These are phyloP conservation scores for Colletotrichum sp. DNA, from an alignment of 2,329 filamentous ascomycete species.

Conservation along the genomic window DNA sequence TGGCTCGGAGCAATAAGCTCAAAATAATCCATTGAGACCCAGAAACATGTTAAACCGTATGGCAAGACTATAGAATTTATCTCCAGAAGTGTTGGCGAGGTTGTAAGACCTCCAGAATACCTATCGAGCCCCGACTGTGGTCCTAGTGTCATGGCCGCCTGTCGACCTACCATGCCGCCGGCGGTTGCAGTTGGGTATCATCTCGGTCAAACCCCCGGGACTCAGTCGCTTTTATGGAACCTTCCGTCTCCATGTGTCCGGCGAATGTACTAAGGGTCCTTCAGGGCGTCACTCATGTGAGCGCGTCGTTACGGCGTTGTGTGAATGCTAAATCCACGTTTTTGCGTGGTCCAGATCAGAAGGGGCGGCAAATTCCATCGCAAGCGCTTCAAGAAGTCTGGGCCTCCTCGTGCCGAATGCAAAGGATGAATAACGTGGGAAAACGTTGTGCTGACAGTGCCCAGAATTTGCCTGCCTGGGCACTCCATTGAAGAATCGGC, in stretches of 20 bases:
- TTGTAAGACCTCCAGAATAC: not conserved
- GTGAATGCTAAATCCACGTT: not conserved
- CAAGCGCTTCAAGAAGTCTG: not conserved
- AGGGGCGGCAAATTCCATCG: not conserved
- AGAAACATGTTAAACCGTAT: accelerated
- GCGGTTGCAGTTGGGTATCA: not conserved
- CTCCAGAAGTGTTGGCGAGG: not conserved
- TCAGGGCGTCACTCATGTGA: not conserved
- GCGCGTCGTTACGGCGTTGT: not conserved
- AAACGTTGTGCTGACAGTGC: not conserved
- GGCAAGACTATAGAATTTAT: accelerated
- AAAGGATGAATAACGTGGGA: not conserved
- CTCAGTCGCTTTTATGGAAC: not conserved
- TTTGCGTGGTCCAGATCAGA: not conserved
- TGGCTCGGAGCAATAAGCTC: too few species aligned
- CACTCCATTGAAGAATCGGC: not conserved
- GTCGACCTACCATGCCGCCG: not conserved
- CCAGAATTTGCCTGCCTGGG: not conserved
- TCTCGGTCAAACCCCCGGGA: not conserved
- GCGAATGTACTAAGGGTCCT: not conserved
- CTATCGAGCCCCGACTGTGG: accelerated
- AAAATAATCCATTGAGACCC: too few species aligned
- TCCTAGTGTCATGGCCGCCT: not conserved
- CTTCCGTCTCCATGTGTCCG: not conserved
- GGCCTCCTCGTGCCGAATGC: not conserved